Evolutionary conservation across 441 rosid genomes (phyloP), one percentile per base, ranked within the genome.

Genomic region (Populus tomentosa): DNA sequence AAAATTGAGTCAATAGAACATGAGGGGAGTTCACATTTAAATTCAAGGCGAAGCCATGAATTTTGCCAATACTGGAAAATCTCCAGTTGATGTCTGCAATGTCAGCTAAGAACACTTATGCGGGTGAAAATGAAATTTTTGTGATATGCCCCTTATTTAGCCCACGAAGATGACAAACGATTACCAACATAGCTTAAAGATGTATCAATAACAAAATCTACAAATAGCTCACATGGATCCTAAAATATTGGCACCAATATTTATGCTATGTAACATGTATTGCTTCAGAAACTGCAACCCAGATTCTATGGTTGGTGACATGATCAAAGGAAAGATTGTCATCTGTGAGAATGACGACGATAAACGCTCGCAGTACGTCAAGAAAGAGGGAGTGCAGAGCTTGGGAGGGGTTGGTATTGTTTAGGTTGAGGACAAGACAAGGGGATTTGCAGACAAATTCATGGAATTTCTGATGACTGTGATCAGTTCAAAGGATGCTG

Each of bases 1-100:
- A 53, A 53, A 16, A 53, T 53, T 6, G 61, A 16, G 61, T 53
- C 21, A 6, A 18, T 53, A 6, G 21, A 53, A 53, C 21, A 53
- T 5, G 61, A 53, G 1, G 9, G n/a, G n/a, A 11, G 14, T 1
- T 59, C 9, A 2, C 2, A 33, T 72, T 56, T 79, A 33, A 66
- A 72, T 75, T 62, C 87, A 93, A 93, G 98, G 95, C 0, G 95
- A 81, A 84, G 92, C 85, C 75, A 91, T 92, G 81, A 87, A 87
- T 79, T 94, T 94, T 70, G 85, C 88, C 33, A 72, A 80, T n/a
- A 82, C 87, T 9, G 69, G 86, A 32, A 82, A 80, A 61, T 65
- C 88, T 40, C 92, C 98, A 0, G 83, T 38, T 90, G 74, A 86
- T 88, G 81, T 69, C 85, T 77, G 93, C 81, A 6, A 87, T 87